These are phyloP conservation scores for Coemansia sp. DNA, from an alignment of 192 early-diverging fungal species.

Conservation along the genomic window DNA sequence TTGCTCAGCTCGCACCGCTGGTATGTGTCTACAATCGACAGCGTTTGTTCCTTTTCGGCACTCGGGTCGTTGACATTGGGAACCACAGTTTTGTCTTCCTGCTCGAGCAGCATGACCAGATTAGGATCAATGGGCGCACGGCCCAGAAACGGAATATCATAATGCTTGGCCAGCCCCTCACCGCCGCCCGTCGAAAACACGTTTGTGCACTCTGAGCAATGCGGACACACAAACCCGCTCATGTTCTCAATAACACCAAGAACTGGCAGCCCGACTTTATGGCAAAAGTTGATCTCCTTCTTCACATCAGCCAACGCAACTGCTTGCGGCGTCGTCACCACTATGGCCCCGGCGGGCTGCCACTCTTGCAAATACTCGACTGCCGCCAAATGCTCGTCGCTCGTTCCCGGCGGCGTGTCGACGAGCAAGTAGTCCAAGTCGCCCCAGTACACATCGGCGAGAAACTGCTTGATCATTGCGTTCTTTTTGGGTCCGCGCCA, in stretches of 20 bases:
- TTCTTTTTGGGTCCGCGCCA: conserved; percentile 99
- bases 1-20: conserved; percentile 53
- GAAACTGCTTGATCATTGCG: conserved; percentile 97
- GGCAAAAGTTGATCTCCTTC: conserved; percentile 96
- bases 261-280: conserved; percentile 83
- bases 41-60: conserved; percentile 23
- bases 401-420: conserved; percentile 97
- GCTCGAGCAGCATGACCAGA: conserved; percentile 66
- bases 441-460: conserved; percentile 96
- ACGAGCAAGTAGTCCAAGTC: conserved; percentile 91
- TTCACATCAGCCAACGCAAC: conserved; percentile 88
- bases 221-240: conserved; percentile 94
- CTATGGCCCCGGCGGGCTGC: conserved; percentile 80
- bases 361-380: conserved; percentile 86
- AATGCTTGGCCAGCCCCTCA: conserved; percentile 82
- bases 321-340: conserved; percentile 97
- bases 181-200: conserved; percentile 96
- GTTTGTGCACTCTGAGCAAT: conserved; percentile 76
- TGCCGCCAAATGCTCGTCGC: conserved; percentile 94
- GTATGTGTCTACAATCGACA: conserved; percentile 53
- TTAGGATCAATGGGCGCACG: conserved; percentile 89
- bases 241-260: conserved; percentile 97
- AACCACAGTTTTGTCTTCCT: conserved; percentile 53
- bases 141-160: conserved; percentile 84
- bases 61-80: conserved; percentile 41